Conservation (phyloP, 768 basidiomycete genomes). For the Xerocomus spinulosus region DNA sequence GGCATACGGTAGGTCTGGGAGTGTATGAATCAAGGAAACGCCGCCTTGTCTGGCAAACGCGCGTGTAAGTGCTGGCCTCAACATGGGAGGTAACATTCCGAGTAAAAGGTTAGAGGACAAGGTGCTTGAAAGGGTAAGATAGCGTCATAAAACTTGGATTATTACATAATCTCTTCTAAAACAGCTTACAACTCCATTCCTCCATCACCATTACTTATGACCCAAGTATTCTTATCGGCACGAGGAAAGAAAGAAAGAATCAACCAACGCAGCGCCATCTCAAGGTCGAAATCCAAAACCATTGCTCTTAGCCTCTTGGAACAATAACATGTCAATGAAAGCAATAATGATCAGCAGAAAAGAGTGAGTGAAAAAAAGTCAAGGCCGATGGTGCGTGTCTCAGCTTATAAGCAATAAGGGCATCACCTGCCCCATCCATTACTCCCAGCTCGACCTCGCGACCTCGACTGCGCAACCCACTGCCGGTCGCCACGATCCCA, state of each 20-base stretch:
- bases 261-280: neutral
- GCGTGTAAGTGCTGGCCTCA: constrained; percentile 44
- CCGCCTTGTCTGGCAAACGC: constrained; percentile 40
- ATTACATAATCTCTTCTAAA: neutral
- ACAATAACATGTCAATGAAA: constrained; percentile 17
- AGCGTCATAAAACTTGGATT: neutral
- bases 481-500: constrained; percentile 43
- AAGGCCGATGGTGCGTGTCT: constrained; percentile 3
- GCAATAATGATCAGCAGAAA: constrained; percentile 32
- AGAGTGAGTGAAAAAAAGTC: neutral
- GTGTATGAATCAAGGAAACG: constrained; percentile 56
- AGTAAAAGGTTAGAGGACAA: neutral
- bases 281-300: neutral
- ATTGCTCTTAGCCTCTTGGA: constrained; percentile 2
- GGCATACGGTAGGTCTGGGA: constrained; percentile 74
- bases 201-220: constrained; percentile 3
- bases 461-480: constrained; percentile 24
- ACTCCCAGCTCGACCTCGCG: constrained; percentile 34
- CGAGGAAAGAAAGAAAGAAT: neutral
- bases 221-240: constrained; percentile 3
- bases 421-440: constrained; percentile 33
- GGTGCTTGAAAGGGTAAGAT: neutral
- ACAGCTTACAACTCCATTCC: neutral
- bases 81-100: constrained; percentile 43
- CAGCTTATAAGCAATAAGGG: constrained; percentile 2